A percentile compares a stretch with the other conserved stretches of the same genome.
These are phyloP conservation scores for Fraxinus nigra DNA, from an alignment of 305 asterid genomes.

Conservation along the genomic window DNA sequence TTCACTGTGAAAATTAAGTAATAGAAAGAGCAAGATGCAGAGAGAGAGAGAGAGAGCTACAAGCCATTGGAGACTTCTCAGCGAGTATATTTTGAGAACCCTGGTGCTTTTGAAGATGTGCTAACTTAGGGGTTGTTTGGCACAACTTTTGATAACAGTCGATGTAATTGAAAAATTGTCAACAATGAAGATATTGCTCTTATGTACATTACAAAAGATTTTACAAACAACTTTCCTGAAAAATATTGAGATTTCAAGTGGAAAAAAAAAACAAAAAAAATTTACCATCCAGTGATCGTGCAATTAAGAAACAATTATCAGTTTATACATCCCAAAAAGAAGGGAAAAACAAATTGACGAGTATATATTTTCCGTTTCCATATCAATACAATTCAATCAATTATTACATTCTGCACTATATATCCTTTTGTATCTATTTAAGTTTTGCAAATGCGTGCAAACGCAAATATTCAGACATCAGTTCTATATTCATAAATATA, in stretches of 20 bases:
- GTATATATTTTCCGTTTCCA: background rate
- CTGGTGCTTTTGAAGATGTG: background rate
- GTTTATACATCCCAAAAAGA: background rate
- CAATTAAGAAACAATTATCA: background rate
- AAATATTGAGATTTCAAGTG: background rate
- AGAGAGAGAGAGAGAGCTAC: background rate
- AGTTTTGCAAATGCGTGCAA: background rate
- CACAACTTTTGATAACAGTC: background rate
- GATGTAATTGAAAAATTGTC: too few species aligned
- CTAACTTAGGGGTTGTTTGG: background rate
- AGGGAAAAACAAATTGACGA: background rate
- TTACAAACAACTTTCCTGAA: background rate
- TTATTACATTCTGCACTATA: background rate
- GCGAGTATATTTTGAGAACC: background rate
- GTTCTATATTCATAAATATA: background rate
- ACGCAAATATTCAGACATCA: background rate
- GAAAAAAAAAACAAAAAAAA: background rate
- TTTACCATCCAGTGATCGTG: background rate
- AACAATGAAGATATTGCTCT: background rate
- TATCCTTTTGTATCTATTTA: background rate
- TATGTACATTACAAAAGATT: background rate
- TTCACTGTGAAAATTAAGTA: background rate
- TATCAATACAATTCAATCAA: background rate
- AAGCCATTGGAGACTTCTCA: background rate
- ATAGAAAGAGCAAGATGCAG: background rate